Evolutionary conservation across 139 green algal species (phyloP), one percentile per base, ranked within the genome.

Genomic region (Chlamydomonas applanata): DNA sequence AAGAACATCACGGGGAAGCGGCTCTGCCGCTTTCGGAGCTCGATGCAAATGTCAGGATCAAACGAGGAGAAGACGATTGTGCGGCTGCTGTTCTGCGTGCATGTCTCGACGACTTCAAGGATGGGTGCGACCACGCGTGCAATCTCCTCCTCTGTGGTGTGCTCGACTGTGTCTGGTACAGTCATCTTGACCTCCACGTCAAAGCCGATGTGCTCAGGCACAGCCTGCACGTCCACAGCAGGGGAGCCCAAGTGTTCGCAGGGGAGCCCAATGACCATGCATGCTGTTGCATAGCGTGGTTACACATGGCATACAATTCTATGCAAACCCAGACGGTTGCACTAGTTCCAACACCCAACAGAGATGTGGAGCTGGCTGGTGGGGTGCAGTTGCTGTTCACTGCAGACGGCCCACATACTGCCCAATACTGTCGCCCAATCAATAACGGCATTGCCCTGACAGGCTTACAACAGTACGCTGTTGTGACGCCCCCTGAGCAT

Each of bases 111-210:
- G 27, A 46, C 60, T 17, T 34, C 67, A n/a, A 73, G 4, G 25
- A 73, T 73, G n/a, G 67, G 67, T 29, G 3, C 4, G 2, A 73
- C 67, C 67, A 73, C 46, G 3, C 67, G 67, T 27, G 34, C 27
- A 13, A 73, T 57, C 35, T 57, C 57, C 30, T 62, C n/a, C 11
- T 54, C 5, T 7, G 74, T 9, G 53, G 74, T 67, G 27, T 30
- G 62, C 0, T 7, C 25, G 5, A 36, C 49, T 32, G 32, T 29
- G 49, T 49, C 52, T 9, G 57, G 40, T n/a, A 66, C 36, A 25
- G 78, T 70, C 88, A 97, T 93, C 82, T 97, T 97, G 25, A 97
- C 77, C 80, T 97, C 93, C 16, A 97, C 85, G 82, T 97, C 90
- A 72, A 97, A 92, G 9, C 82, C 88, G 0, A 97, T 76, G 22